Evolutionary conservation across 2,329 filamentous ascomycete genomes (phyloP).

Genomic region (Stenocarpella maydis): DNA sequence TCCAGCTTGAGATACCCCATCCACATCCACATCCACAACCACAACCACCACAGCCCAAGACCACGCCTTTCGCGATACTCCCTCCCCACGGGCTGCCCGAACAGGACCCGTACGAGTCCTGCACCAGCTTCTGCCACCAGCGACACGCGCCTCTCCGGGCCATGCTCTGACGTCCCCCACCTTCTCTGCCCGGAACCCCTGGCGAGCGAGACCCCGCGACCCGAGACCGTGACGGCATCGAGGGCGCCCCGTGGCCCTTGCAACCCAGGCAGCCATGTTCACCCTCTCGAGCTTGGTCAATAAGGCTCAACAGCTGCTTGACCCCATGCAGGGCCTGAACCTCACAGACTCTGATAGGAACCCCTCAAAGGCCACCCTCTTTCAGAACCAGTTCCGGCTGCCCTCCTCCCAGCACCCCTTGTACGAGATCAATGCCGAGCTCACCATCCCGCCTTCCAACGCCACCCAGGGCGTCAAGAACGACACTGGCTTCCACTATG

Average conservation of each 20-base stretch:
- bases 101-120: not conserved
- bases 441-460: conserved; percentile 82
- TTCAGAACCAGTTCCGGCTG: conserved; percentile 95
- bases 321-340: conserved; percentile 80
- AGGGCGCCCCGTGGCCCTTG: conserved; percentile 33
- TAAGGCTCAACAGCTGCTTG: conserved; percentile 94
- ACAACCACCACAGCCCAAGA: not conserved
- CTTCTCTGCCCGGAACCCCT: conserved; percentile 13
- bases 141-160: not conserved
- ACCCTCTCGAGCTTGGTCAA: conserved; percentile 83
- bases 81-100: not conserved
- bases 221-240: conserved; percentile 21
- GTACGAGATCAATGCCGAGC: conserved; percentile 95
- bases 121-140: not conserved
- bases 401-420: conserved; percentile 91
- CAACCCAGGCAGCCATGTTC: conserved; percentile 57
- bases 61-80: not conserved
- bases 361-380: conserved; percentile 90
- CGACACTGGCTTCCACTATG: conserved; percentile 84
- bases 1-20: not conserved
- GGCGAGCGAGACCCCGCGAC: conserved; percentile 7
- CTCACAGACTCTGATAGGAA: conserved; percentile 78
- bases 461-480: conserved; percentile 75
- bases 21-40: not conserved
- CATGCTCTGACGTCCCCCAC: conserved; percentile 16